A percentile compares a stretch with the other conserved stretches of the same genome.
phyloP scores from a whole-genome alignment of 139 green algal species.

The Micromonas pusilla region DNA sequence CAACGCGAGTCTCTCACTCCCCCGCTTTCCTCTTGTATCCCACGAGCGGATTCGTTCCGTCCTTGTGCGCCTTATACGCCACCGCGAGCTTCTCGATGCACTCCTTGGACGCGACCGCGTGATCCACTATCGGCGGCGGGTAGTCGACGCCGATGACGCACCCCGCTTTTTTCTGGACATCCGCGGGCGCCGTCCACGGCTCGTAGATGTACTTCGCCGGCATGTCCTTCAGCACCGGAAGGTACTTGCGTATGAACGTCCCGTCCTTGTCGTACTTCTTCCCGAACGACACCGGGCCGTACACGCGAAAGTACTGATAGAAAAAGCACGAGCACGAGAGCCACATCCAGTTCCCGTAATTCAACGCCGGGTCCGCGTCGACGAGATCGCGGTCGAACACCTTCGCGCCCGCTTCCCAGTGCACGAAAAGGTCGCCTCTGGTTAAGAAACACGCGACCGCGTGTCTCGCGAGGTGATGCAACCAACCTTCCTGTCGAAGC shows the following conservation, averaged over 20 bases:
- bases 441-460: constrained; percentile 93
- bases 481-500: constrained; percentile 71
- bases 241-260: constrained; percentile 73
- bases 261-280: constrained; percentile 89
- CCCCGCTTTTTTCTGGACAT: constrained; percentile 73
- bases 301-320: constrained; percentile 47
- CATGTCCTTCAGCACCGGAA: constrained; percentile 86
- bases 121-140: constrained; percentile 73
- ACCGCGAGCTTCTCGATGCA: constrained; percentile 65
- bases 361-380: constrained; percentile 73
- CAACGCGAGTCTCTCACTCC: too few species aligned
- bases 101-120: constrained; percentile 54
- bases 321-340: constrained; percentile 83
- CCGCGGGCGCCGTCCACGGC: constrained; percentile 81
- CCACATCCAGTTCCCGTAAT: constrained; percentile 93
- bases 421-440: constrained; percentile 66
- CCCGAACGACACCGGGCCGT: constrained; percentile 51
- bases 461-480: constrained; percentile 89
- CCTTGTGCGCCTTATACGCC: constrained; percentile 44
- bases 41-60: too few species aligned
- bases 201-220: constrained; percentile 92
- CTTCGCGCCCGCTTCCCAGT: constrained; percentile 76
- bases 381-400: constrained; percentile 87
- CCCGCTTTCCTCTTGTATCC: too few species aligned
- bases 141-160: constrained; percentile 91